These are phyloP conservation scores for Dichotomocladium elegans DNA, from an alignment of 371 early-diverging fungal species.

Conservation along the genomic window DNA sequence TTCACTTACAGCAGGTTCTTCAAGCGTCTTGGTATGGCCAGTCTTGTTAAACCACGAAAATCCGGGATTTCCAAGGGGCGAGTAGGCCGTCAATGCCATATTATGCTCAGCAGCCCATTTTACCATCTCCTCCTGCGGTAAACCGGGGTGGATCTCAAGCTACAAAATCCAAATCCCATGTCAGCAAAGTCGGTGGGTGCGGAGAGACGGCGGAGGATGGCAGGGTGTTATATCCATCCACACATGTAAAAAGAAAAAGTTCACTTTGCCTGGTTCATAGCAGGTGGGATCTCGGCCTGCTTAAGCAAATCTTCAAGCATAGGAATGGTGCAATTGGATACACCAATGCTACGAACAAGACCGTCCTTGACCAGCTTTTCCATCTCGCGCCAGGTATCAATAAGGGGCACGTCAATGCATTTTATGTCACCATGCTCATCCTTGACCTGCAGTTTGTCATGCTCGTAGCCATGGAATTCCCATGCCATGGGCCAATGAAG, in stretches of 20 bases:
- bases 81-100: slow-evolving; percentile 42
- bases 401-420: slow-evolving; percentile 42
- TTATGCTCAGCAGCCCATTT: slow-evolving; percentile 33
- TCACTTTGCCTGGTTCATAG: slow-evolving; percentile 64
- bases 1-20: slow-evolving; percentile 62
- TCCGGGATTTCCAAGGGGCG: slow-evolving; percentile 42
- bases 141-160: slow-evolving; percentile 60
- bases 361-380: slow-evolving; percentile 62
- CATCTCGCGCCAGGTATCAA: slow-evolving; percentile 77
- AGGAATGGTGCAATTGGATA: slow-evolving; percentile 62
- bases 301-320: slow-evolving; percentile 68
- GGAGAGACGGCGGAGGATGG: too few species aligned
- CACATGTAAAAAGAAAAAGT: background rate
- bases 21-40: slow-evolving; percentile 57
- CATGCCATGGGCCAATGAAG: slow-evolving; percentile 54
- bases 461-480: slow-evolving; percentile 34
- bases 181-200: too few species aligned
- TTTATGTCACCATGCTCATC: slow-evolving; percentile 23
- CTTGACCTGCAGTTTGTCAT: slow-evolving; percentile 9
- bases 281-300: slow-evolving; percentile 71
- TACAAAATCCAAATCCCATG: slow-evolving; percentile 18
- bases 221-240: background rate
- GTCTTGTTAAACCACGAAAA: background rate
- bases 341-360: slow-evolving; percentile 51
- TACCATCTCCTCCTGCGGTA: slow-evolving; percentile 41